Percentiles rank a stretch among this genome's conserved stretches.
phyloP scores from a whole-genome alignment of 192 early-diverging fungal genomes.

The Linnemannia exigua region DNA sequence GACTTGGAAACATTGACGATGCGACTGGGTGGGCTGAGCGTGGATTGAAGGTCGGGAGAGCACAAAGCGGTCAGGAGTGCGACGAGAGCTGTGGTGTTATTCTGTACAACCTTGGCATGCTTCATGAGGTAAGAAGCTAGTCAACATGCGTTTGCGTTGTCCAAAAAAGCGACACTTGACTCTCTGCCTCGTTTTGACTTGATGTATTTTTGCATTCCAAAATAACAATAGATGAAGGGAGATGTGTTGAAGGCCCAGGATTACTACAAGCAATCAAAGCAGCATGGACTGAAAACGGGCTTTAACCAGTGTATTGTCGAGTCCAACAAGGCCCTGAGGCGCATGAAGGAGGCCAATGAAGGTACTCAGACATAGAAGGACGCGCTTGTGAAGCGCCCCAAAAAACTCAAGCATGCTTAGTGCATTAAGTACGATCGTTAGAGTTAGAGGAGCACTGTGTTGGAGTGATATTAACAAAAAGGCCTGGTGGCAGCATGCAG shows the following conservation, averaged over 20 bases:
- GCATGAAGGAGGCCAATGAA: conserved; percentile 41
- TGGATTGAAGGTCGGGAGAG: conserved; percentile 58
- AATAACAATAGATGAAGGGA: conserved; percentile 53
- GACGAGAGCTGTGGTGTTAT: conserved; percentile 69
- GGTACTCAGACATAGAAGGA: conserved; percentile 26
- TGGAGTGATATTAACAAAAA: no score
- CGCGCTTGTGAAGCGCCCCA: no score
- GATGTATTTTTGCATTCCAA: conserved; percentile 10
- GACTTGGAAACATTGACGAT: conserved; percentile 62
- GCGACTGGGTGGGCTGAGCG: conserved; percentile 68
- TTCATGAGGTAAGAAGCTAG: conserved; percentile 74
- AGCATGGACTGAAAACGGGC: conserved; percentile 59
- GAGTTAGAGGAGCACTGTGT: no score
- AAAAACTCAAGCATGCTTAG: no score
- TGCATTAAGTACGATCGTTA: no score
- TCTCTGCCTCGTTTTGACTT: neutral
- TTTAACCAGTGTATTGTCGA: conserved; percentile 56
- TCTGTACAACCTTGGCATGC: conserved; percentile 69
- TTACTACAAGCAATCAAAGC: conserved; percentile 57
- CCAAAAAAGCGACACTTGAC: neutral
- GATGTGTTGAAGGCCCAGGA: conserved; percentile 54
- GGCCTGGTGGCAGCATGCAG: no score
- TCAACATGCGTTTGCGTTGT: neutral
- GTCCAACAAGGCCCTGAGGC: conserved; percentile 57
- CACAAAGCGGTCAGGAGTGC: conserved; percentile 57